Conservation (phyloP, 2,329 filamentous ascomycete species). For the Cordyceps fumosorosea region DNA sequence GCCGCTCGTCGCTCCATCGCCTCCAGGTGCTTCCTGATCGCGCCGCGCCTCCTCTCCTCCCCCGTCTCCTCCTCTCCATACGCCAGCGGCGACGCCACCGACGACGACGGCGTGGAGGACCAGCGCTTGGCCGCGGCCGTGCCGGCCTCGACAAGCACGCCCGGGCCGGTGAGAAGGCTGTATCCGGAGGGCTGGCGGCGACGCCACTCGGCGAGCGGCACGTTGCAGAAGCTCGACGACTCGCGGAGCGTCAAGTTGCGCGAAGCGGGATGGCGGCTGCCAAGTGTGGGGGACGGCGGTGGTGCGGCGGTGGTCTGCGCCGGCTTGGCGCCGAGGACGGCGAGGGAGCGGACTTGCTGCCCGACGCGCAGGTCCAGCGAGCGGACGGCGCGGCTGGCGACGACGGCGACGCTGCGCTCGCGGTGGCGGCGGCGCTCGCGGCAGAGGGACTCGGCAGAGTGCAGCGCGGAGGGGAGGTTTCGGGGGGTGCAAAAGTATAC, state of each 20-base stretch:
- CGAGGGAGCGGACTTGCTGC: not conserved
- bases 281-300: no score
- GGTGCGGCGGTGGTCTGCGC: not conserved
- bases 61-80: no score
- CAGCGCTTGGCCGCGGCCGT: no score
- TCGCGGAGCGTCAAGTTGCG: not conserved
- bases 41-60: not conserved
- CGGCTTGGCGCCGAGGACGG: not conserved
- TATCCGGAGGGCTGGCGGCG: not conserved
- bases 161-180: not conserved
- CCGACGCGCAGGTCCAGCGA: not conserved
- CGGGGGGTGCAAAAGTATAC: not conserved
- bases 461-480: not conserved
- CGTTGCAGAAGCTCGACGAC: not conserved
- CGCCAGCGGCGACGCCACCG: no score
- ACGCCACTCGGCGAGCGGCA: not conserved
- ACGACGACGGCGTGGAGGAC: no score
- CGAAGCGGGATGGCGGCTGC: not conserved
- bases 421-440: not conserved
- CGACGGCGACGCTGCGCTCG: not conserved
- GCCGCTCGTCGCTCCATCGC: not conserved
- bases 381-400: not conserved
- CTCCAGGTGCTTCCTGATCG: not conserved
- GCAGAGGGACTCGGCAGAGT: not conserved
- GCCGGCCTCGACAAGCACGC: not conserved